Conservation (phyloP, 192 early-diverging fungal species). For the Gaertneriomyces sp. region DNA sequence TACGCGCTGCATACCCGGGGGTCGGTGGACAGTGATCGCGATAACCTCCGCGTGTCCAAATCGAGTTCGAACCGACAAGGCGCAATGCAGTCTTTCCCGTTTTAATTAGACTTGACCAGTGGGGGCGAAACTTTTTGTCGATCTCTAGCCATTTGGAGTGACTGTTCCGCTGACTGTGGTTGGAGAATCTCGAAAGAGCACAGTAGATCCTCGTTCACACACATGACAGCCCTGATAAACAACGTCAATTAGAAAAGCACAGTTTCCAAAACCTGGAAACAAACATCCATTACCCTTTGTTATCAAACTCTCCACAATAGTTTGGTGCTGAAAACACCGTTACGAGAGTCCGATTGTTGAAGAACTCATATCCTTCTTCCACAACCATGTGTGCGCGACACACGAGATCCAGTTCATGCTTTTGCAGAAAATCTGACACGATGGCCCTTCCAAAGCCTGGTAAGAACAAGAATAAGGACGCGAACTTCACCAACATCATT, state of each 20-base stretch:
- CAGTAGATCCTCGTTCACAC: slow-evolving; percentile 81
- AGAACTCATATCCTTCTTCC: slow-evolving; percentile 98
- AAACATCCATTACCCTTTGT: slow-evolving; percentile 35
- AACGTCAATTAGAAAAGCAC: not conserved
- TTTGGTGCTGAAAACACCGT: slow-evolving; percentile 95
- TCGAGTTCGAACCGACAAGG: too few species aligned
- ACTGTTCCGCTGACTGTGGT: slow-evolving; percentile 22
- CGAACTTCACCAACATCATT: too few species aligned
- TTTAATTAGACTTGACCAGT: slow-evolving; percentile 10
- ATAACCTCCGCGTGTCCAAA: too few species aligned
- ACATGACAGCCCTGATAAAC: slow-evolving; percentile 81
- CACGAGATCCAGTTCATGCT: slow-evolving; percentile 88
- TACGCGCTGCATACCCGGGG: too few species aligned
- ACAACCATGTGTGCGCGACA: slow-evolving; percentile 95
- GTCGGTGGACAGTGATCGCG: too few species aligned
- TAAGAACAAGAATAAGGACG: too few species aligned
- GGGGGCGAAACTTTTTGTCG: slow-evolving; percentile 25
- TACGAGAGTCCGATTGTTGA: slow-evolving; percentile 81
- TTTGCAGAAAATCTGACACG: slow-evolving; percentile 76
- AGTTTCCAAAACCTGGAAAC: not conserved
- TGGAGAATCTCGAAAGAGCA: slow-evolving; percentile 73
- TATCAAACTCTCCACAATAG: slow-evolving; percentile 94
- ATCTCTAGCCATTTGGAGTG: slow-evolving; percentile 2
- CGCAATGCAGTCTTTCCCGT: too few species aligned
- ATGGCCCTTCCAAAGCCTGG: slow-evolving; percentile 73